Conservation (phyloP, 2,329 filamentous ascomycete species). For the Onygenales sp. region DNA sequence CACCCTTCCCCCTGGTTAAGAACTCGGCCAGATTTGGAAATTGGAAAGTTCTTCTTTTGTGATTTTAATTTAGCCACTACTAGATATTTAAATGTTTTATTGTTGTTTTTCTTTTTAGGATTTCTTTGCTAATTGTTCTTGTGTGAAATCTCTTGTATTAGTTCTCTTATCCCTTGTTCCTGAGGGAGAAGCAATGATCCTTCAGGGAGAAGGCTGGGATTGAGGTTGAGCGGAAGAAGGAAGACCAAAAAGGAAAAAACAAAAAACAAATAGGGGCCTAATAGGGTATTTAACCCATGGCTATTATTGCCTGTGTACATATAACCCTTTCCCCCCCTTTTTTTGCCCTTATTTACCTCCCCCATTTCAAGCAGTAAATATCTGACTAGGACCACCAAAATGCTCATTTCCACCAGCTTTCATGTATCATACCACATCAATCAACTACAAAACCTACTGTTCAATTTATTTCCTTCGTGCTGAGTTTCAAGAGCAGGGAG, state of each 20-base stretch:
- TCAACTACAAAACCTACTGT: no score
- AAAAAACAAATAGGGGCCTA: background rate
- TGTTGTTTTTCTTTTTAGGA: background rate
- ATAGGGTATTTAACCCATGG: background rate
- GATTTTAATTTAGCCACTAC: background rate
- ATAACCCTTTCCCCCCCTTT: no score
- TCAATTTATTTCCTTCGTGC: no score
- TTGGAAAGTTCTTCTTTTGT: constrained; percentile 4
- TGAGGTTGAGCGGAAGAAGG: background rate
- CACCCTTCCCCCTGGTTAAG: constrained; percentile 80
- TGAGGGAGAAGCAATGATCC: background rate
- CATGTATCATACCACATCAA: no score
- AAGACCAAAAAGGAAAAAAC: no score
- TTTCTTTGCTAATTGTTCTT: background rate
- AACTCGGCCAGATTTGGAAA: background rate
- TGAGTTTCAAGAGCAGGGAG: no score
- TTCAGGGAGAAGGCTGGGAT: background rate
- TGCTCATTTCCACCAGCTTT: no score
- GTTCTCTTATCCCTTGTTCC: background rate
- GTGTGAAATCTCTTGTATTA: background rate
- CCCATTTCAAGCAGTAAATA: no score
- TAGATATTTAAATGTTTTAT: background rate
- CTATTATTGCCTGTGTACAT: background rate
- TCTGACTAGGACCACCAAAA: no score
- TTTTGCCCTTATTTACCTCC: no score